Percentiles rank a stretch among this genome's conserved stretches.
These are phyloP conservation scores for Fomitopsis pulvina DNA, from an alignment of 768 basidiomycete species.

Conservation along the genomic window DNA sequence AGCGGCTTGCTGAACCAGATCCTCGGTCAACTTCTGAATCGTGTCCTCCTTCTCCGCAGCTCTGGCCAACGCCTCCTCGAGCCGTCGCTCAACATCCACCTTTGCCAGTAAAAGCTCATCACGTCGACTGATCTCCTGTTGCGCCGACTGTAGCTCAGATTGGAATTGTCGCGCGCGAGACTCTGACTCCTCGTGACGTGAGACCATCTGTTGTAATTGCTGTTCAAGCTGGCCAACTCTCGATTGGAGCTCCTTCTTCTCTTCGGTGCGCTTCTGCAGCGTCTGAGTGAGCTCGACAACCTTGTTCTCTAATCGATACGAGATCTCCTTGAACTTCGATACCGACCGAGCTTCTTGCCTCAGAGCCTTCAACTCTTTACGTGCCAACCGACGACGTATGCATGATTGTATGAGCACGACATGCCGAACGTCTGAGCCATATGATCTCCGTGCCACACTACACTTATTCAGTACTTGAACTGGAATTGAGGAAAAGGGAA, in stretches of 20 bases:
- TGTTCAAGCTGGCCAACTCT: conserved; percentile 75
- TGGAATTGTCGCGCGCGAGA: conserved; percentile 67
- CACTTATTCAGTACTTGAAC: conserved; percentile 1
- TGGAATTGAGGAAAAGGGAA: conserved; percentile 6
- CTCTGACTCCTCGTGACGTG: conserved; percentile 85
- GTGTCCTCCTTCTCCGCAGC: conserved; percentile 77
- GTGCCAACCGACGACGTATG: conserved; percentile 81
- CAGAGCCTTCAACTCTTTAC: conserved; percentile 76
- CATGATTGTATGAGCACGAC: conserved; percentile 90
- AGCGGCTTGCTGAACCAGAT: conserved; percentile 63
- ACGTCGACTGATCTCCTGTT: conserved; percentile 63
- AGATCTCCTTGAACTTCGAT: conserved; percentile 97
- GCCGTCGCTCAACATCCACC: conserved; percentile 67
- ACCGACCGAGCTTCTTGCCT: conserved; percentile 93
- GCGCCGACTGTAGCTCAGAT: conserved; percentile 58
- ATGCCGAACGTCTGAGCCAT: conserved; percentile 55
- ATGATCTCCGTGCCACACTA: conserved; percentile 49
- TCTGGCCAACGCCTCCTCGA: conserved; percentile 73
- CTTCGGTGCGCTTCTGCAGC: conserved; percentile 82
- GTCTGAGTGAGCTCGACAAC: conserved; percentile 96
- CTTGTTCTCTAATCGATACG: conserved; percentile 96
- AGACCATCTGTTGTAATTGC: conserved; percentile 79
- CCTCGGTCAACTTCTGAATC: conserved; percentile 76
- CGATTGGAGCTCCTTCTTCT: conserved; percentile 83
- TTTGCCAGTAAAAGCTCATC: conserved; percentile 74